phyloP scores from a whole-genome alignment of 129 eudicot genomes.

The Glebionis coronaria region DNA sequence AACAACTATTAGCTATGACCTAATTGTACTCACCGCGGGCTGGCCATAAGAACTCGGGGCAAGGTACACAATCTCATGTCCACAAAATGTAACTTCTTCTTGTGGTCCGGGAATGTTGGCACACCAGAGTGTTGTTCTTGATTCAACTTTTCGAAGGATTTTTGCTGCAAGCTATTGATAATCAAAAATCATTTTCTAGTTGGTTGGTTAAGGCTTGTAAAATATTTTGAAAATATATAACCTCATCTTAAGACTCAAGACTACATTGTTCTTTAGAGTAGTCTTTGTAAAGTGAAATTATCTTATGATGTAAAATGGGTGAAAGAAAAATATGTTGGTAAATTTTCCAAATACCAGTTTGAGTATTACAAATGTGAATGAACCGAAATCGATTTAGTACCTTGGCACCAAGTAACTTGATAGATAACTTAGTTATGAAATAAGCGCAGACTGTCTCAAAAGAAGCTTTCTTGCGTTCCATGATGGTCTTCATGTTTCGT shows the following conservation, averaged over 20 bases:
- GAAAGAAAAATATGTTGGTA: too few species aligned
- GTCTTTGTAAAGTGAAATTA: constrained; percentile 22
- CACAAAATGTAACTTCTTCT: constrained; percentile 27
- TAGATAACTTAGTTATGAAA: background rate
- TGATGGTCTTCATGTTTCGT: background rate
- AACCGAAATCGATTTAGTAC: too few species aligned
- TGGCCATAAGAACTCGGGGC: constrained; percentile 37
- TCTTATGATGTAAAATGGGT: background rate
- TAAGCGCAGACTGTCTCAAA: background rate
- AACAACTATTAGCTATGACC: too few species aligned
- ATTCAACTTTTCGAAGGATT: constrained; percentile 17
- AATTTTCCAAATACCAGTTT: too few species aligned
- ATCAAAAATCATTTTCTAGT: background rate
- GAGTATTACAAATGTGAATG: too few species aligned
- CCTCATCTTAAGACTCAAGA: constrained; percentile 12
- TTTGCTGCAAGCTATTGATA: constrained; percentile 23
- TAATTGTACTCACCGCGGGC: constrained; percentile 15
- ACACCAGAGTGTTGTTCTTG: constrained; percentile 34
- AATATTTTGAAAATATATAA: too few species aligned
- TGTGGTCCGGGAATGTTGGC: constrained; percentile 36
- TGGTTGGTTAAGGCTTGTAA: too few species aligned
- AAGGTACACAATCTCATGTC: constrained; percentile 26
- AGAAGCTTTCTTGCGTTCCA: constrained; percentile 2
- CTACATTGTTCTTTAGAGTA: constrained; percentile 16
- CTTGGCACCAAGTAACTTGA: too few species aligned